Evolutionary conservation across 352 stramenopile genomes (phyloP).

Genomic region (Pelagophyceae sp.): DNA sequence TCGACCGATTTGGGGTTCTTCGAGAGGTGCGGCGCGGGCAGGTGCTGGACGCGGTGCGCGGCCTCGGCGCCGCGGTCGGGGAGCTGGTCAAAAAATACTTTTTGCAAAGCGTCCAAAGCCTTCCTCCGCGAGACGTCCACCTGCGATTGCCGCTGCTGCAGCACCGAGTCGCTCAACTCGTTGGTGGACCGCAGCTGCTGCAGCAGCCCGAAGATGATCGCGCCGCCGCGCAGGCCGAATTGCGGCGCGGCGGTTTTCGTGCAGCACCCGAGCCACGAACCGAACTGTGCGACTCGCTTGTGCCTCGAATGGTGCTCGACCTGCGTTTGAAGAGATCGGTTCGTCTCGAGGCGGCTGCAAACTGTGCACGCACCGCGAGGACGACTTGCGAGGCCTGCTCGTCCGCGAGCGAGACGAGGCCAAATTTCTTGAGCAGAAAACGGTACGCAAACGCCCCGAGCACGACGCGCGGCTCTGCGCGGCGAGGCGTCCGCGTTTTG

Average conservation of each 20-base stretch:
- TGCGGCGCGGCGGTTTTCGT: not conserved
- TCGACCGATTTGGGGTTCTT: not conserved
- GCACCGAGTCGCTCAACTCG: not conserved
- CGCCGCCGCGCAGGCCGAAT: not conserved
- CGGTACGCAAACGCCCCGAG: not conserved
- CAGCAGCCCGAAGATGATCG: not conserved
- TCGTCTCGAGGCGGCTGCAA: too few species aligned
- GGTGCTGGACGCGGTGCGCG: not conserved
- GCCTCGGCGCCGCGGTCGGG: not conserved
- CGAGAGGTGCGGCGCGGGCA: not conserved
- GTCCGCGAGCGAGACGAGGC: not conserved
- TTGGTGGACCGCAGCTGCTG: not conserved
- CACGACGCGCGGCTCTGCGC: not conserved
- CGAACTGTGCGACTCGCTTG: slow-evolving; percentile 3
- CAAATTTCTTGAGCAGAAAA: not conserved
- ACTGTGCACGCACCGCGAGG: not conserved
- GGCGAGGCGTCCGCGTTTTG: too few species aligned
- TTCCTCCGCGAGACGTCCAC: slow-evolving; percentile 12
- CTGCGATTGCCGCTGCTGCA: not conserved
- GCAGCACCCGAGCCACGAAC: not conserved
- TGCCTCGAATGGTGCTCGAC: not conserved
- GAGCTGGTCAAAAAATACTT: not conserved
- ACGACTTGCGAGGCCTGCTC: slow-evolving; percentile 13
- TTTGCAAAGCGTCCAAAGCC: not conserved
- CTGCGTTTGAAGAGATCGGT: too few species aligned